Base-by-base conservation (phyloP, 169 alveolate species). In the Plasmodium gaboni region DNA sequence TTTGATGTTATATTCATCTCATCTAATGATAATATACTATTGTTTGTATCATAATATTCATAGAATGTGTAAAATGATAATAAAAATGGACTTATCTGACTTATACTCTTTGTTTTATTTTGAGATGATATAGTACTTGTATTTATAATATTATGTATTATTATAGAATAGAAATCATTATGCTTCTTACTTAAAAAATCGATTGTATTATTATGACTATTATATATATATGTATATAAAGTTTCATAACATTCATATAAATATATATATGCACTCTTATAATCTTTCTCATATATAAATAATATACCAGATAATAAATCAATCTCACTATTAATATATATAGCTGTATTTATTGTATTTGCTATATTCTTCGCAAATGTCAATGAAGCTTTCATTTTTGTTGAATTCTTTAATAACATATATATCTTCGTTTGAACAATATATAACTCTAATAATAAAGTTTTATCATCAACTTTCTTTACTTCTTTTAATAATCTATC, bases 211-310 rank as follows among this genome's bases (percentile, higher is more conserved):
- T 93, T 94, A 80, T 92, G 91, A 38, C 95, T 87, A 67, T 92
- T 89, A 63, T 94, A 89, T 53, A 94, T 86, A 55, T 94, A 95
- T 76, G 97, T 95, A 88, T 97, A 97, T 87, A 95, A 97, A 2
- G 98, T 99, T 87, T 98, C 99, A 88, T 96, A 98, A 32, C 98
- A 97, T 92, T 98, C 99, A 88, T 94, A 98, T 94, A 98, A 96
- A 89, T 98, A 98, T 15, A 99, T 97, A 89, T 96, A 98, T 6
- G 99, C 98, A 44, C 99, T 96, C 67, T 95, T 94, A 91, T 96
- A 98, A 91, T 98, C 99, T 80, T 93, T 93, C 67, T 95, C 97
- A 57, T 94, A 91, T 28, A 94, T 93, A 53, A 86, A 94, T 51
- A 95, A 57, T 44, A 95, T 86, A 5, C 97, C 97, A 12, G 98